Base-by-base conservation (phyloP, 306 rosid species). In the Cyamopsis tetragonoloba region DNA sequence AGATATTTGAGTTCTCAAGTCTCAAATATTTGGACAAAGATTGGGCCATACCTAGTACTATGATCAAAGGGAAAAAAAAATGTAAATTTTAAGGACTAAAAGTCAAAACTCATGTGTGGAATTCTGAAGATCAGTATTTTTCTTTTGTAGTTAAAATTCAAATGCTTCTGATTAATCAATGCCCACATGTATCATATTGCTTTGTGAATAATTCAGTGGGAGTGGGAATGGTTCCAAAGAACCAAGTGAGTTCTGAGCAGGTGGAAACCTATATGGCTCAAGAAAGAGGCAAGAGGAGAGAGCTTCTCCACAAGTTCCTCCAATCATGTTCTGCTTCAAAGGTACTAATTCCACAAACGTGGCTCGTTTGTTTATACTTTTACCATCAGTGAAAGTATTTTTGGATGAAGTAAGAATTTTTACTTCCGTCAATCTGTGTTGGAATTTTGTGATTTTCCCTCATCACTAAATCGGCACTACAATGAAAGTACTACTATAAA, bases 151-250 rank as follows among this genome's bases (percentile, higher is more conserved):
- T 66, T 65, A 32, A 44, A 56, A 27, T 10, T 73, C 2, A 13
- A 73, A 73, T 73, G 24, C 7, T 68, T 50, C 32, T 27, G 28
- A 62, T 11, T 5, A 47, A 65, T 24, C n/a, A 61, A 17, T 26
- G 4, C 27, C 27, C 37, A 6, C 37, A 32, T 3, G 26, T 27
- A n/a, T 14, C 31, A 22, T 73, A 30, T 72, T 38, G 4, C 1
- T 48, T 18, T 48, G 59, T 10, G 23, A 60, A 37, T n/a, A n/a
- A n/a, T n/a, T n/a, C 57, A 91, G 98, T 88, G 79, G 98, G 98
- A 85, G 79, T 82, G 28, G 98, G 98, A 80, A 87, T 82, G 87
- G 63, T 91, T 53, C 95, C 96, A 19, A 80, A 79, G 74, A 79
- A 50, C 17, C 96, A 88, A 80, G 96, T 91, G 75, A 88, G 81